These are phyloP conservation scores for Cryphonectria carpinicola DNA, from an alignment of 2,329 filamentous ascomycete genomes.

Conservation along the genomic window DNA sequence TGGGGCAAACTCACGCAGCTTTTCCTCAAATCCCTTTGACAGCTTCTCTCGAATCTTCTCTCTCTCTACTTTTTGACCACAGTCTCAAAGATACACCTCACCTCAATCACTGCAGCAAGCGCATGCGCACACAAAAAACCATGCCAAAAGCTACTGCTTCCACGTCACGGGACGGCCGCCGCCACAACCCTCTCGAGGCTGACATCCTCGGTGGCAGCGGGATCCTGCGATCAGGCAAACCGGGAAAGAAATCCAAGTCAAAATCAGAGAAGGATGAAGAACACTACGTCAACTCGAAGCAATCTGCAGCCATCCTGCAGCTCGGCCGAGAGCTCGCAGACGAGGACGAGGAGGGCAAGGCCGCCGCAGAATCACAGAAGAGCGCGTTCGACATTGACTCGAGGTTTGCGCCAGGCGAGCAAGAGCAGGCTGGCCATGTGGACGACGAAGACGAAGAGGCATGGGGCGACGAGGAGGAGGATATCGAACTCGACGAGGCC, in stretches of 20 bases:
- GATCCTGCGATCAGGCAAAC: slow-evolving; percentile 57
- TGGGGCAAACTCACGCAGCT: slow-evolving; percentile 2
- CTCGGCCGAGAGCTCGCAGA: slow-evolving; percentile 88
- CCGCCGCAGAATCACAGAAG: slow-evolving; percentile 45
- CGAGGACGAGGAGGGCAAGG: slow-evolving; percentile 66
- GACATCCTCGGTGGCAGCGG: slow-evolving; percentile 73
- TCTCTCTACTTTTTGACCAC: background rate
- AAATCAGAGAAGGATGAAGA: slow-evolving; percentile 74
- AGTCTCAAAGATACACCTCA: background rate
- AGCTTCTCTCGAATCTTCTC: background rate
- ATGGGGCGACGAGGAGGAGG: slow-evolving; percentile 80
- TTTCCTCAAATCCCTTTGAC: background rate
- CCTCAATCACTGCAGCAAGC: background rate
- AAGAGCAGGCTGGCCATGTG: slow-evolving; percentile 51
- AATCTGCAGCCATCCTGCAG: slow-evolving; percentile 84
- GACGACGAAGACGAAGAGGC: slow-evolving; percentile 63
- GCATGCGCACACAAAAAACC: slow-evolving; percentile 30
- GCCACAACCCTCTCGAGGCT: slow-evolving; percentile 90
- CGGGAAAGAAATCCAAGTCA: slow-evolving; percentile 59
- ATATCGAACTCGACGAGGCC: slow-evolving; percentile 61
- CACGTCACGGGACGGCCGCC: slow-evolving; percentile 63
- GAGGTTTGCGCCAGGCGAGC: slow-evolving; percentile 63
- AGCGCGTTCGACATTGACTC: slow-evolving; percentile 83
- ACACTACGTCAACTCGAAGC: slow-evolving; percentile 82
- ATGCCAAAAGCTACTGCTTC: slow-evolving; percentile 82